These are phyloP conservation scores for Umbelopsis vinacea DNA, from an alignment of 192 early-diverging fungal species.

Conservation along the genomic window DNA sequence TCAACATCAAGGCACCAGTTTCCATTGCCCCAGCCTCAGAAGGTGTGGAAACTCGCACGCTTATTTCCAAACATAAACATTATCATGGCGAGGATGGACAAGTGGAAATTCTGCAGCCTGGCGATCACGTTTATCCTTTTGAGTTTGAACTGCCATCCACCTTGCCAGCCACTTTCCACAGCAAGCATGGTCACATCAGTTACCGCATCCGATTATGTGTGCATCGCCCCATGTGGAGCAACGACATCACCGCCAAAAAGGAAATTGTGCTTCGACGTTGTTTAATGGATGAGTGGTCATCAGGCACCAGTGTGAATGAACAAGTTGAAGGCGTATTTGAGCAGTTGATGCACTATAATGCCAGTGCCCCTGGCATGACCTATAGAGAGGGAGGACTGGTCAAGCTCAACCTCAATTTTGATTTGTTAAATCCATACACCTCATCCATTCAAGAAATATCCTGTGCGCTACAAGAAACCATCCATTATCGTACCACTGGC, in stretches of 20 bases:
- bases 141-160: constrained; percentile 33
- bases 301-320: background rate
- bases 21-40: constrained; percentile 20
- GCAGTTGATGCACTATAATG: constrained; percentile 29
- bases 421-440: constrained; percentile 25
- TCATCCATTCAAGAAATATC: constrained; percentile 26
- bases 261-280: constrained; percentile 51
- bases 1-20: constrained; percentile 20
- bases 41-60: constrained; percentile 26
- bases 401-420: constrained; percentile 33
- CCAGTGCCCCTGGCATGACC: constrained; percentile 36
- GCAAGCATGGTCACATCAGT: constrained; percentile 51
- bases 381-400: constrained; percentile 46
- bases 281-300: constrained; percentile 33
- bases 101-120: constrained; percentile 27
- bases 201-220: constrained; percentile 46
- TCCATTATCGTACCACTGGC: constrained; percentile 43
- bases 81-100: constrained; percentile 33
- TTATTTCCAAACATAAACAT: constrained; percentile 25
- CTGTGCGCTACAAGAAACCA: constrained; percentile 41
- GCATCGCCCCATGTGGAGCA: constrained; percentile 47
- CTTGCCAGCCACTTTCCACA: constrained; percentile 48
- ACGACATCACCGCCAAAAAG: constrained; percentile 41
- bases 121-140: constrained; percentile 33
- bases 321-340: background rate